Conservation (phyloP, 208 protist species). For the Trypanosoma cruzi region DNA sequence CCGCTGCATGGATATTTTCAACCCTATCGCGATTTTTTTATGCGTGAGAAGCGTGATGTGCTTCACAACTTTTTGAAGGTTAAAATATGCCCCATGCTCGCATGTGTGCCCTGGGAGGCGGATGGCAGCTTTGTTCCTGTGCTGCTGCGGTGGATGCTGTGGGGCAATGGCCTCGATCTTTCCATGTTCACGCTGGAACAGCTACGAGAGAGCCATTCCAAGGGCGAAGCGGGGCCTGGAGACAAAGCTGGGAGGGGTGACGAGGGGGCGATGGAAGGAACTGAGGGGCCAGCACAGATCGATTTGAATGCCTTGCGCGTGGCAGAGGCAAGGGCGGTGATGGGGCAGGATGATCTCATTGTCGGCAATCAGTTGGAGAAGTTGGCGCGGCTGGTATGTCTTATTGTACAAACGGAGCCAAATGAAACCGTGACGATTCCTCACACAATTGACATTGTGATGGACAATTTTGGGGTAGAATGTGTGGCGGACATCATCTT, state of each 20-base stretch:
- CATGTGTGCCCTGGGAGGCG: conserved; percentile 63
- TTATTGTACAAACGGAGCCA: conserved; percentile 32
- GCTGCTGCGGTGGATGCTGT: conserved; percentile 84
- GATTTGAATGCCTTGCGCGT: conserved; percentile 34
- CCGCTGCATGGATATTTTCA: conserved; percentile 34
- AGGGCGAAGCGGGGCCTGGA: conserved; percentile 5
- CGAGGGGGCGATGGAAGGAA: neutral
- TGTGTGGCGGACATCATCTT: conserved; percentile 78
- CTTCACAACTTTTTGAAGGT: conserved; percentile 56
- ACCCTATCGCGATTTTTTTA: conserved; percentile 82
- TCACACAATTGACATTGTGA: conserved; percentile 76
- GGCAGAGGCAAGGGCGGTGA: conserved; percentile 34
- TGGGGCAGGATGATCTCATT: conserved; percentile 50
- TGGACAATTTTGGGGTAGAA: conserved; percentile 91
- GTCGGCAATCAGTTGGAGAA: conserved; percentile 63
- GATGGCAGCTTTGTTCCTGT: conserved; percentile 45
- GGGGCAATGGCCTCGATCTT: conserved; percentile 87
- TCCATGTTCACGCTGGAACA: conserved; percentile 90
- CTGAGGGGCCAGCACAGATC: neutral
- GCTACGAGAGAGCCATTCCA: conserved; percentile 32
- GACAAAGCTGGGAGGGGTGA: conserved; percentile 5
- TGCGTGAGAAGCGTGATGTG: conserved; percentile 66
- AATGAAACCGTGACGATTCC: neutral
- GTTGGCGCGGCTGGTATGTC: conserved; percentile 42
- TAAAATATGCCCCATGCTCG: conserved; percentile 80